A percentile compares a stretch with the other conserved stretches of the same genome.
Evolutionary conservation across 2,329 filamentous ascomycete species (phyloP).

Genomic region (Sclerotinia subarctica): DNA sequence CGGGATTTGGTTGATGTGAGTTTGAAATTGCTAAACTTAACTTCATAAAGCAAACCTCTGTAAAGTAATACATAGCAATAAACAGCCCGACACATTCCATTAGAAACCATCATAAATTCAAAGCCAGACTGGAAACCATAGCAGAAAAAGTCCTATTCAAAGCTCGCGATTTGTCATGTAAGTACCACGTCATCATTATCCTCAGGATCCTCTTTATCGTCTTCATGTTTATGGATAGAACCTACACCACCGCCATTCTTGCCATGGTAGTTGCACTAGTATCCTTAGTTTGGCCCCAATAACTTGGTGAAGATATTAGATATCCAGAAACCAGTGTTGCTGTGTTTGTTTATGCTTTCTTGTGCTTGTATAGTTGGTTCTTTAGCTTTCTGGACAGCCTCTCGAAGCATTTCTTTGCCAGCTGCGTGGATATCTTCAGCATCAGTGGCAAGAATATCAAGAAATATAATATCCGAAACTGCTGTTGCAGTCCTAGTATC

Average conservation of each 20-base stretch:
- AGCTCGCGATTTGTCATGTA: neutral
- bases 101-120: no score
- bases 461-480: neutral
- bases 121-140: neutral
- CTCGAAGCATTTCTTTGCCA: neutral
- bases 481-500: neutral
- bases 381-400: no score
- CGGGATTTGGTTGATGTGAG: neutral
- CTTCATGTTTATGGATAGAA: neutral
- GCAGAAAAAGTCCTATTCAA: no score
- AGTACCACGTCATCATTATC: neutral
- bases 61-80: neutral
- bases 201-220: neutral
- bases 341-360: neutral
- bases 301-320: no score
- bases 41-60: neutral
- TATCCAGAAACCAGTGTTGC: no score
- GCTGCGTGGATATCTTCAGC: neutral
- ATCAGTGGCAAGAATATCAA: neutral
- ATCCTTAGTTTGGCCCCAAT: no score
- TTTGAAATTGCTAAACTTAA: neutral
- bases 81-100: neutral
- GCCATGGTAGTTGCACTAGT: no score
- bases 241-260: no score
- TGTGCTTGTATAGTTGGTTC: fast-evolving